A percentile compares a stretch with the other conserved stretches of the same genome.
Evolutionary conservation across 2,329 filamentous ascomycete genomes (phyloP).

Genomic region (Beauveria brongniartii): DNA sequence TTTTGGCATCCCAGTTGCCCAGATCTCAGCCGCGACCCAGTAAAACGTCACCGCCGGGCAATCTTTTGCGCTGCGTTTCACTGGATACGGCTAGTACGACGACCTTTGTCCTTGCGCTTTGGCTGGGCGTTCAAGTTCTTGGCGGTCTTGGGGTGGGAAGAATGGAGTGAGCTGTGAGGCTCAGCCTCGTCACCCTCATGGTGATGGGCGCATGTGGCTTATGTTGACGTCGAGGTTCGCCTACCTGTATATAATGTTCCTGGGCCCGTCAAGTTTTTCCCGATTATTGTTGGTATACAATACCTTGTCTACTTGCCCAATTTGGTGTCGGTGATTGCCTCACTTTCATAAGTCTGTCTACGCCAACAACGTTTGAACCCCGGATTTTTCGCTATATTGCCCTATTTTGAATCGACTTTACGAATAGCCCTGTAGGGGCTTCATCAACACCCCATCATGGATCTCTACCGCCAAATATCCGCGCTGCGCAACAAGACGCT

Average conservation of each 20-base stretch:
- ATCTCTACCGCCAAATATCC: constrained; percentile 43
- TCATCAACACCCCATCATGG: constrained; percentile 26
- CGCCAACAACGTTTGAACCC: too few relatives aligned
- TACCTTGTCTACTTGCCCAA: neutral
- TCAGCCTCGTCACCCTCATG: neutral
- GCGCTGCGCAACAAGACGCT: constrained; percentile 51
- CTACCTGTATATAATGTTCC: too few relatives aligned
- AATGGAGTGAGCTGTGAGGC: neutral
- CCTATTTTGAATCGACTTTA: neutral
- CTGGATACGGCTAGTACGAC: constrained; percentile 7
- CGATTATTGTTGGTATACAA: neutral
- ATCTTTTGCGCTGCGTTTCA: neutral
- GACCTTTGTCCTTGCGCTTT: neutral
- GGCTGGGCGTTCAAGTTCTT: neutral
- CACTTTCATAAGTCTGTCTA: neutral
- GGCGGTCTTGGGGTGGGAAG: neutral
- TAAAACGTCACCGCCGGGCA: neutral
- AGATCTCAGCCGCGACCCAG: constrained; percentile 6
- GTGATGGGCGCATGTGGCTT: neutral
- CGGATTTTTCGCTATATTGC: too few relatives aligned
- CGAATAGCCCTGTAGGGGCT: neutral
- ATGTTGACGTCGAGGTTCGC: neutral
- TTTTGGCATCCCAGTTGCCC: neutral
- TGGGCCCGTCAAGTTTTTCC: neutral
- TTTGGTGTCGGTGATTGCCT: neutral